A percentile compares a stretch with the other conserved stretches of the same genome.
Conservation (phyloP, 2,329 filamentous ascomycete genomes). For the Trichoderma breve region DNA sequence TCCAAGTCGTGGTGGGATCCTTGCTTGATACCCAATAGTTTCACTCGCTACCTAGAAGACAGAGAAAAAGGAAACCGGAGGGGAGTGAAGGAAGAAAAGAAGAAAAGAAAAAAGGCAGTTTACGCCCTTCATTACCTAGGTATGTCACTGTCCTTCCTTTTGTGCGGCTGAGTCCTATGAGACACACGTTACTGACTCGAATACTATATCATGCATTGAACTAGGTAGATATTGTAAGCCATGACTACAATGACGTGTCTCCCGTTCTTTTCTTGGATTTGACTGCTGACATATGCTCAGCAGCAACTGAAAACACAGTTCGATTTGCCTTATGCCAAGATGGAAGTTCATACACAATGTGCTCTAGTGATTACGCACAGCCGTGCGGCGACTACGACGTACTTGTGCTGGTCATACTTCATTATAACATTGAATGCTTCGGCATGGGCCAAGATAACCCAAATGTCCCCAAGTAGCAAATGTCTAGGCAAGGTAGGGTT, state of each 20-base stretch:
- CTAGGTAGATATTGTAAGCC: background rate
- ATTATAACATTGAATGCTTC: background rate
- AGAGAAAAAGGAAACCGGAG: background rate
- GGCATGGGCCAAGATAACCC: background rate
- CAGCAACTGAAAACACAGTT: background rate
- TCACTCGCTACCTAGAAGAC: background rate
- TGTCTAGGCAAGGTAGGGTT: background rate
- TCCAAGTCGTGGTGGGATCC: background rate
- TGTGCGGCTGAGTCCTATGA: background rate
- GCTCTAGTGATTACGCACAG: background rate
- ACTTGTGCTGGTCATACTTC: slow-evolving; percentile 6
- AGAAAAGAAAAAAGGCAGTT: background rate
- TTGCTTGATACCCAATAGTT: background rate
- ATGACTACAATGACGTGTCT: background rate
- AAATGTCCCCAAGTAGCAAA: slow-evolving; percentile 1
- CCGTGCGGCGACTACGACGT: background rate
- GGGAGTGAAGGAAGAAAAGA: background rate
- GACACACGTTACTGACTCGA: background rate
- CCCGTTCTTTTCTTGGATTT: background rate
- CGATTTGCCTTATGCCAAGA: background rate
- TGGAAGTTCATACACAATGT: background rate
- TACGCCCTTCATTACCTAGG: background rate
- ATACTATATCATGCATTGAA: background rate
- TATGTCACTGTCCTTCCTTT: background rate
- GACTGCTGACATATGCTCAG: background rate